These are phyloP conservation scores for Eimeria tenella DNA, from an alignment of 169 alveolate species.

Conservation along the genomic window DNA sequence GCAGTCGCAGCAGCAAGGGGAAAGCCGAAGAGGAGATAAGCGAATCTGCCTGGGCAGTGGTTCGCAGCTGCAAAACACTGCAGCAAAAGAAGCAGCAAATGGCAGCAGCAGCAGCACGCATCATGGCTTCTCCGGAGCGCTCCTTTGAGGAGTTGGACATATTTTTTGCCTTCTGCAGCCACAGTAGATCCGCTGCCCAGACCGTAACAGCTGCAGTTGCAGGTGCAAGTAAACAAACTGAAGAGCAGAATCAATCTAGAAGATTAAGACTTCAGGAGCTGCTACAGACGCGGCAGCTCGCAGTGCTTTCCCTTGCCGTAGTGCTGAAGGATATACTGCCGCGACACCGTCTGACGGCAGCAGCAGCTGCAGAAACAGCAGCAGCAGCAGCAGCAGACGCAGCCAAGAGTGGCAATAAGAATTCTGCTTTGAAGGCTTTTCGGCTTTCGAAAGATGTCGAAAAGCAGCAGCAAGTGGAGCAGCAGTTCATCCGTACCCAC, in stretches of 20 bases:
- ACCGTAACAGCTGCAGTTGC: not conserved
- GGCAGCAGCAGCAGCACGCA: conserved; percentile 66
- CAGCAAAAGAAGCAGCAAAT: conserved; percentile 63
- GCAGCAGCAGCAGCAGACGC: conserved; percentile 66
- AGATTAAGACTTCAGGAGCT: not conserved
- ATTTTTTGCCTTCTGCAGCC: conserved; percentile 51
- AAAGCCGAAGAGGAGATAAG: conserved; percentile 17
- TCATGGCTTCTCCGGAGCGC: conserved; percentile 44
- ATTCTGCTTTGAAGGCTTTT: conserved; percentile 38
- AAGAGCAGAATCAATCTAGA: conserved; percentile 14
- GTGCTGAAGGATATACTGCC: conserved; percentile 46
- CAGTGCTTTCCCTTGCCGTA: conserved; percentile 58
- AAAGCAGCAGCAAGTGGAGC: conserved; percentile 66
- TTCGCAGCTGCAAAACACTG: conserved; percentile 44
- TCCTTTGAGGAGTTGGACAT: conserved; percentile 8
- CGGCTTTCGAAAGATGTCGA: conserved; percentile 41
- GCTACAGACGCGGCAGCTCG: conserved; percentile 57
- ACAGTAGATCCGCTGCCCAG: conserved; percentile 2
- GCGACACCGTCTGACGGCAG: conserved; percentile 36
- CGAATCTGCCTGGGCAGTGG: conserved; percentile 29
- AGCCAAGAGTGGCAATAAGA: conserved; percentile 28
- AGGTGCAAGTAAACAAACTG: not conserved
- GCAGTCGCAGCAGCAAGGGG: conserved; percentile 29
- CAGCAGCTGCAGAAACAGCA: conserved; percentile 69
- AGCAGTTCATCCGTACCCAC: conserved; percentile 32